These are phyloP conservation scores for Lachnellula cervina DNA, from an alignment of 2,329 filamentous ascomycete genomes.

Conservation along the genomic window DNA sequence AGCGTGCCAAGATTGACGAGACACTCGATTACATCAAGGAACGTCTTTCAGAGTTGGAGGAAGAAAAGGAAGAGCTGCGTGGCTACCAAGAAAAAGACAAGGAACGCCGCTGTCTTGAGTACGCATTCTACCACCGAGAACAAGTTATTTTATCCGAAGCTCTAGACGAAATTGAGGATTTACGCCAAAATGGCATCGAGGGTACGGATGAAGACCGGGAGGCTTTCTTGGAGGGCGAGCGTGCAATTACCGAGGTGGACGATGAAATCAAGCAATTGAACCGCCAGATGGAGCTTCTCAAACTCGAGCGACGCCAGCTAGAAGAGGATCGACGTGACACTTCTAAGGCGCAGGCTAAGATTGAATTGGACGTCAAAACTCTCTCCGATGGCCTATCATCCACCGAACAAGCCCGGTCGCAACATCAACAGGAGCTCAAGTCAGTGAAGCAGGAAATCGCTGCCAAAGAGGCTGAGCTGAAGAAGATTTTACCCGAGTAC, in stretches of 20 bases:
- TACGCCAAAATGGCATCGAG: conserved; percentile 75
- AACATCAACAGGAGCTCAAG: conserved; percentile 67
- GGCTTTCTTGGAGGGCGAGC: conserved; percentile 72
- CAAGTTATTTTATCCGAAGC: conserved; percentile 73
- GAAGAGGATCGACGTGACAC: conserved; percentile 85
- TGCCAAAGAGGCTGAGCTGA: conserved; percentile 70
- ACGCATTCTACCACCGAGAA: conserved; percentile 88
- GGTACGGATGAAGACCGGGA: conserved; percentile 77
- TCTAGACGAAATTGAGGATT: conserved; percentile 77
- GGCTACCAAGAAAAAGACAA: conserved; percentile 93
- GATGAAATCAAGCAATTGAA: conserved; percentile 73
- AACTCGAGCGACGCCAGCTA: conserved; percentile 78
- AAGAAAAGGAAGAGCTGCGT: conserved; percentile 93
- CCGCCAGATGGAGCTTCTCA: conserved; percentile 77
- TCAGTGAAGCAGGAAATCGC: conserved; percentile 70
- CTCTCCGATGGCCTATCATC: conserved; percentile 78
- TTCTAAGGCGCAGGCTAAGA: conserved; percentile 74
- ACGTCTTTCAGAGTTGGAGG: conserved; percentile 81
- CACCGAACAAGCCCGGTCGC: conserved; percentile 65
- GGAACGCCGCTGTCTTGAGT: conserved; percentile 86
- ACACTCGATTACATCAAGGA: conserved; percentile 88
- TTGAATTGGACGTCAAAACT: conserved; percentile 78
- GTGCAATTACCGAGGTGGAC: conserved; percentile 71
- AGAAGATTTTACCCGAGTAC: conserved; percentile 70
- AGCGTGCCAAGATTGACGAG: conserved; percentile 90